Percentiles rank a stretch among this genome's conserved stretches.
These are phyloP conservation scores for Cytidiella melzeri DNA, from an alignment of 768 basidiomycete species.

Conservation along the genomic window DNA sequence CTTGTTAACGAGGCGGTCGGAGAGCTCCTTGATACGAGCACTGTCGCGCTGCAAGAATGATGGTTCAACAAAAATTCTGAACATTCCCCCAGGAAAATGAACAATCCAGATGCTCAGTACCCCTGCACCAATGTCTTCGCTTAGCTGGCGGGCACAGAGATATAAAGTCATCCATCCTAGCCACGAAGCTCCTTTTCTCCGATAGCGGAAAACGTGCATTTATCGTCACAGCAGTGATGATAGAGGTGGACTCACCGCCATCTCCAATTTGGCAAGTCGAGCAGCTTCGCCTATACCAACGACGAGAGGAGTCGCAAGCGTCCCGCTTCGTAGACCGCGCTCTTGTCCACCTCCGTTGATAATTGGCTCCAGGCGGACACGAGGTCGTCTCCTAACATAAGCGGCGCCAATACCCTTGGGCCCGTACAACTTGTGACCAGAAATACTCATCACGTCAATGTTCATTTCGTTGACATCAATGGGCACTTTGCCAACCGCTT, in stretches of 20 bases:
- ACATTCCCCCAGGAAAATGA: neutral
- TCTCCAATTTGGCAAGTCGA: constrained; percentile 85
- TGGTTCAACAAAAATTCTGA: constrained; percentile 2
- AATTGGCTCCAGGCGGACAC: constrained; percentile 92
- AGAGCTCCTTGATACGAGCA: constrained; percentile 61
- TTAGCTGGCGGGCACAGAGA: constrained; percentile 43
- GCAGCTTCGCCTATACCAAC: constrained; percentile 96
- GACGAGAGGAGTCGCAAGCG: constrained; percentile 78
- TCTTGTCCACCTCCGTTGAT: constrained; percentile 97
- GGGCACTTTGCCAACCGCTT: constrained; percentile 88
- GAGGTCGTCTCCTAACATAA: constrained; percentile 87
- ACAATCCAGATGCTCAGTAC: constrained; percentile 61
- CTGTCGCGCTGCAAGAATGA: constrained; percentile 62
- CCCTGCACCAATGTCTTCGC: constrained; percentile 82
- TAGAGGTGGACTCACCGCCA: constrained; percentile 62
- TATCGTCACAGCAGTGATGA: constrained; percentile 25
- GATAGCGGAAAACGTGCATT: constrained; percentile 20
- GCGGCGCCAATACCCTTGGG: constrained; percentile 95
- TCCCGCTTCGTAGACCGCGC: constrained; percentile 92
- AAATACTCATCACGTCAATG: constrained; percentile 92
- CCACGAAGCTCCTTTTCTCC: constrained; percentile 24
- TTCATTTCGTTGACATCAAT: constrained; percentile 94
- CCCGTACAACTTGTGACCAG: constrained; percentile 96
- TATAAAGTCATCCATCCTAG: constrained; percentile 26
- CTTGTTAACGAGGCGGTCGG: constrained; percentile 72